Evolutionary conservation across 1,284 basidiomycete genomes (phyloP).

Genomic region (Moesziomyces sp.): DNA sequence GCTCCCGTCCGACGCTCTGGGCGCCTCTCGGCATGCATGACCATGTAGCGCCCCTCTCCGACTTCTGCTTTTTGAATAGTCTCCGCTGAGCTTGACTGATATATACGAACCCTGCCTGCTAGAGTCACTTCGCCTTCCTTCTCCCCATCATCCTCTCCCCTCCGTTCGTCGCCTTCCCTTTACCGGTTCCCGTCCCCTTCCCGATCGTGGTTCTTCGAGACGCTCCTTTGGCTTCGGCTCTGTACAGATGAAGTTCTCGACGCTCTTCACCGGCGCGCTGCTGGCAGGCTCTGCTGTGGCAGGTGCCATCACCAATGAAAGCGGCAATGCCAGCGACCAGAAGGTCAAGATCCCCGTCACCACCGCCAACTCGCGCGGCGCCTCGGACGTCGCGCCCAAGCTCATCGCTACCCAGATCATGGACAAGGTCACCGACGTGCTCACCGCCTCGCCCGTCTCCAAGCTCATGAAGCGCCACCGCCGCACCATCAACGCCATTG

Average conservation of each 20-base stretch:
- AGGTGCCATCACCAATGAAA: constrained; percentile 3
- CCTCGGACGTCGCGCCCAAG: constrained; percentile 19
- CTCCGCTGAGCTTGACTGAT: no score
- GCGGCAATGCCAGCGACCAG: neutral
- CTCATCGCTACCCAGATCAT: constrained; percentile 20
- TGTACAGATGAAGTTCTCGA: constrained; percentile 27
- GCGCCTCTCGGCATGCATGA: no score
- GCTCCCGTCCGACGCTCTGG: no score
- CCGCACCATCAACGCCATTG: neutral
- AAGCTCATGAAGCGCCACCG: constrained; percentile 22
- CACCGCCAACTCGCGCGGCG: constrained; percentile 43
- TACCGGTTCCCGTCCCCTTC: neutral
- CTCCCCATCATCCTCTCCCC: neutral
- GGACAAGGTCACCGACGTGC: constrained; percentile 14
- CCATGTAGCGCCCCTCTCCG: no score
- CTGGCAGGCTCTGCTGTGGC: constrained; percentile 17
- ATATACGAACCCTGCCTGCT: no score
- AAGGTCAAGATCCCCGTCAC: constrained; percentile 21
- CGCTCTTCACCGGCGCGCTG: constrained; percentile 18
- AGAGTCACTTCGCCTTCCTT: no score
- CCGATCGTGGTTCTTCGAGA: neutral
- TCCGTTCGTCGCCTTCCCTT: neutral
- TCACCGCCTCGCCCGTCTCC: constrained; percentile 17
- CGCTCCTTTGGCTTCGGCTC: neutral
- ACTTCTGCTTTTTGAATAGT: no score